Percentiles rank a stretch among this genome's conserved stretches.
phyloP scores from a whole-genome alignment of 2,329 filamentous ascomycete genomes.

The Knoxdaviesia capensis region DNA sequence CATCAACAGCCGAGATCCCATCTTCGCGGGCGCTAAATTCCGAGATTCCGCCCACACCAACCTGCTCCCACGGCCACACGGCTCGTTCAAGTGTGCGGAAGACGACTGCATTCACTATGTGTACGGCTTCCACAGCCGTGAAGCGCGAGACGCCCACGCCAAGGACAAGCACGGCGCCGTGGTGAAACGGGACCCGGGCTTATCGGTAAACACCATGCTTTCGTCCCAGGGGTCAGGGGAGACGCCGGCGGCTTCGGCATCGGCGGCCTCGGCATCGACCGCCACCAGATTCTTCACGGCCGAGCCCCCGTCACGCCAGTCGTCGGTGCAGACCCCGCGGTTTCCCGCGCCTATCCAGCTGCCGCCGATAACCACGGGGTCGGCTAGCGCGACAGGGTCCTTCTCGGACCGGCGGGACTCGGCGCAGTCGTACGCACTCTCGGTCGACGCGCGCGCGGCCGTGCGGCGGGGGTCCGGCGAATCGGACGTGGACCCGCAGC shows the following conservation, averaged over 20 bases:
- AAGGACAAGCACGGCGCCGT: slow-evolving; percentile 19
- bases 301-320: no score
- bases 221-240: no score
- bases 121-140: slow-evolving; percentile 30
- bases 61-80: slow-evolving; percentile 1
- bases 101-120: slow-evolving; percentile 35
- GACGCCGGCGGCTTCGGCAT: no score
- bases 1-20: slow-evolving; percentile 25
- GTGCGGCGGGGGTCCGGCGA: slow-evolving; percentile 20
- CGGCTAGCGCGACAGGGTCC: no score
- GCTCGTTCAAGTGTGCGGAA: slow-evolving; percentile 32
- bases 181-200: slow-evolving; percentile 22
- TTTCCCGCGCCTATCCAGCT: slow-evolving; percentile 16
- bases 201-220: slow-evolving; percentile 17
- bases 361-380: slow-evolving; percentile 3
- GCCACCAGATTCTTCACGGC: slow-evolving; percentile 7
- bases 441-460: no score
- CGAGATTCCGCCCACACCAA: slow-evolving; percentile 8
- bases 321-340: slow-evolving; percentile 6
- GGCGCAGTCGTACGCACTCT: no score
- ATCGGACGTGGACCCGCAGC: slow-evolving; percentile 26
- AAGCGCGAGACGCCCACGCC: slow-evolving; percentile 30
- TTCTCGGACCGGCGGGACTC: no score
- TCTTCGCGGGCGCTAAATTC: slow-evolving; percentile 18
- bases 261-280: no score